Evolutionary conservation across 2,329 filamentous ascomycete genomes (phyloP).

Genomic region (Colletotrichum theobromicola): DNA sequence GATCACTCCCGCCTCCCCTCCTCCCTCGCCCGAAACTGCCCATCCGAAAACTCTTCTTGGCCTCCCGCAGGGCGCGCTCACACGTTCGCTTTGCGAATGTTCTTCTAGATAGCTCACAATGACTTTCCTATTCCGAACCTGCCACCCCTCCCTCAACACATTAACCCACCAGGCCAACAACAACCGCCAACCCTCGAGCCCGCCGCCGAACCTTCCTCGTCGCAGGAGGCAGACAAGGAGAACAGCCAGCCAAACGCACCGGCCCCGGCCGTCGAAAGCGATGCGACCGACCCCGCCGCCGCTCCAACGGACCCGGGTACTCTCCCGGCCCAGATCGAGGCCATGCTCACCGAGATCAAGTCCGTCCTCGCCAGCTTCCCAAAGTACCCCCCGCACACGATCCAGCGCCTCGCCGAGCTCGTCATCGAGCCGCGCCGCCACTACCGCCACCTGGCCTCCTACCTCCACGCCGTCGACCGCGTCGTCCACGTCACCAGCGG

Average conservation of each 20-base stretch:
- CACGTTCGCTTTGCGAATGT: constrained; percentile 12
- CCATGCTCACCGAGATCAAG: constrained; percentile 66
- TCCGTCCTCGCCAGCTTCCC: constrained; percentile 72
- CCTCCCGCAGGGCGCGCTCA: constrained; percentile 1
- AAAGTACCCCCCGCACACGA: constrained; percentile 83
- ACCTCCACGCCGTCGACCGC: constrained; percentile 88
- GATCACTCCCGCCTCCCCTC: neutral
- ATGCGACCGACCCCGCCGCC: constrained; percentile 33
- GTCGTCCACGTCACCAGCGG: constrained; percentile 89
- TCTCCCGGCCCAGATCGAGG: constrained; percentile 68
- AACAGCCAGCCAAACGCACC: constrained; percentile 54
- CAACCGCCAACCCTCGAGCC: constrained; percentile 44
- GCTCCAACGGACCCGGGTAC: constrained; percentile 47
- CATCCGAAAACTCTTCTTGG: constrained; percentile 42
- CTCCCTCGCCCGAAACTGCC: neutral
- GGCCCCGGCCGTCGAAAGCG: constrained; percentile 36
- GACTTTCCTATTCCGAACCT: constrained; percentile 76
- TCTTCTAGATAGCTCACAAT: constrained; percentile 70
- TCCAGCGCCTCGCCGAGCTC: constrained; percentile 91
- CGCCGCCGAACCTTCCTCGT: constrained; percentile 37
- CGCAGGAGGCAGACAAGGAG: constrained; percentile 72
- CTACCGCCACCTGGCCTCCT: constrained; percentile 82
- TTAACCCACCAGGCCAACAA: constrained; percentile 42
- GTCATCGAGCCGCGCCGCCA: constrained; percentile 77
- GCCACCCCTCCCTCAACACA: constrained; percentile 47